These are phyloP conservation scores for Podaxis sp. DNA, from an alignment of 768 basidiomycete species.

Conservation along the genomic window DNA sequence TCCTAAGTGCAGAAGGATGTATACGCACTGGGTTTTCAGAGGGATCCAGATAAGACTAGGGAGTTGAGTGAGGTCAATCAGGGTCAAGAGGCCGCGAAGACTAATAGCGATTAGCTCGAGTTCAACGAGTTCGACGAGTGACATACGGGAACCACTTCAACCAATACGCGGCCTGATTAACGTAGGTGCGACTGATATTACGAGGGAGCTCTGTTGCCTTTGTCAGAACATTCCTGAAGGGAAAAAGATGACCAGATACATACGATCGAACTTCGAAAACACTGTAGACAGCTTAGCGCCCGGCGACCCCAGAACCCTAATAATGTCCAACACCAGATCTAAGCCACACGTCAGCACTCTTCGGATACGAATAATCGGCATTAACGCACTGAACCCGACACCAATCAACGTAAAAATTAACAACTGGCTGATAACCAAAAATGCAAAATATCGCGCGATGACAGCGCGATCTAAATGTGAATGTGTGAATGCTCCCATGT, in stretches of 20 bases:
- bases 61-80: conserved; percentile 85
- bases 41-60: conserved; percentile 72
- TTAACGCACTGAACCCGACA: conserved; percentile 65
- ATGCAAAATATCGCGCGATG: conserved; percentile 79
- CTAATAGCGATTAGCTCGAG: conserved; percentile 19
- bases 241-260: conserved; percentile 12
- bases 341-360: not conserved
- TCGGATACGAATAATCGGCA: not conserved
- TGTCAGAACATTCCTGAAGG: not conserved
- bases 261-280: conserved; percentile 30
- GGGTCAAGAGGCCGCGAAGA: conserved; percentile 75
- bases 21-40: conserved; percentile 60
- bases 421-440: conserved; percentile 82
- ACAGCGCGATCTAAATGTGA: conserved; percentile 75
- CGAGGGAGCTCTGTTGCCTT: conserved; percentile 50
- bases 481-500: conserved; percentile 46
- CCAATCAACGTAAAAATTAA: conserved; percentile 82
- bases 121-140: conserved; percentile 9
- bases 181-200: conserved; percentile 70
- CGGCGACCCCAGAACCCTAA: conserved; percentile 26
- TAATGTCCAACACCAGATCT: conserved; percentile 32
- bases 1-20: conserved; percentile 52
- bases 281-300: conserved; percentile 24
- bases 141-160: conserved; percentile 76
- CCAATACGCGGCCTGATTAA: conserved; percentile 80